Base-by-base conservation (phyloP, 2,329 filamentous ascomycete species). In the Diaporthe sp. region DNA sequence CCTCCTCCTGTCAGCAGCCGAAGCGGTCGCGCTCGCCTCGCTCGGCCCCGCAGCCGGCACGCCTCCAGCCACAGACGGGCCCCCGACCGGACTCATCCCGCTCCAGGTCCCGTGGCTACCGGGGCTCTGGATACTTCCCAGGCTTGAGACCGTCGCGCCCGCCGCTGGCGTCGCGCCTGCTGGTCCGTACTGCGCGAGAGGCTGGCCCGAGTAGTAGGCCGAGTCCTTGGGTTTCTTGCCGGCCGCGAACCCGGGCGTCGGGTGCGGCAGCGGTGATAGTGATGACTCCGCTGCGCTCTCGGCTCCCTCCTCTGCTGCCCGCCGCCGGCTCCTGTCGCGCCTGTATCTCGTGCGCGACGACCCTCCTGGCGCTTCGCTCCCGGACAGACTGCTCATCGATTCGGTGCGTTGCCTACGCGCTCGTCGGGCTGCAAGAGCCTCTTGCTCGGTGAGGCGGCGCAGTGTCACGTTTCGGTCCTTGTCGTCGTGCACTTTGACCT, bases 401-500 rank as follows among this genome's bases (percentile, higher is more conserved):
- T 88, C 87, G 57, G 83, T 85, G 68, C 89, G 84, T 58, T 84
- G 80, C 66, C 84, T 81, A 33, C 82, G 80, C 13, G 83, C 81
- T 58, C 85, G 84, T 17, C 84, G 81, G 5, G 81, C 83, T 40
- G 85, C 85, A 45, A 85, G 84, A 3, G 88, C 86, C 80, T 93
- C 91, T 76, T 91, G 88, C 35, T 92, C 90, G 0, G 91, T 92
- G 33, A 92, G 82, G 47, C 89, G 86, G 50, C 91, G 87, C 55
- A 93, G 83, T 19, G 91, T 93, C 73, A 93, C 87, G 76, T 91
- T 91, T 76, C 88, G 85, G 74, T 91, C 88, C 42, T 86, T 87
- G 78, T 92, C 90, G 77, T 91, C 89, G 77, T 91, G 88, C 61
- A 92, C 85, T 78, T 89, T 89, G 73, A 92, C 83, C 80, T 90